Percentiles rank a stretch among this genome's conserved stretches.
Conservation (phyloP, 2,329 filamentous ascomycete genomes). For the Sphaerulina vaccinii region DNA sequence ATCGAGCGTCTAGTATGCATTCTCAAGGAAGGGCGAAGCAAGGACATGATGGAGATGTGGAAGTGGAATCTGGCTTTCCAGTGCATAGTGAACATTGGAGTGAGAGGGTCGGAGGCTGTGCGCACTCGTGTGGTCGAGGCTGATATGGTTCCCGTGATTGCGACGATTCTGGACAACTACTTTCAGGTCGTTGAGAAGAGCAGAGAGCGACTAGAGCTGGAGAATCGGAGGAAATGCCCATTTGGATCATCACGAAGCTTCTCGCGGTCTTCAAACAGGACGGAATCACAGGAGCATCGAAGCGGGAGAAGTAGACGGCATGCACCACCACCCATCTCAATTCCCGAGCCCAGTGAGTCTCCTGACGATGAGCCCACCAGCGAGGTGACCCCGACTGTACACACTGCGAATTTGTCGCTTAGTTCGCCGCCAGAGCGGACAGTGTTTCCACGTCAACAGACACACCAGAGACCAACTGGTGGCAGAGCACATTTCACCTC, state of each 20-base stretch:
- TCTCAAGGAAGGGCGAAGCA: slow-evolving; percentile 92
- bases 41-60: slow-evolving; percentile 99
- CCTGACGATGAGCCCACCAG: slow-evolving; percentile 53
- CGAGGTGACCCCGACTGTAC: slow-evolving; percentile 60
- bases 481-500: slow-evolving; percentile 32
- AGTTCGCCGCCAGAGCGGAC: slow-evolving; percentile 71
- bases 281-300: slow-evolving; percentile 40
- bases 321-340: slow-evolving; percentile 81
- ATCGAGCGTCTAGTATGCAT: slow-evolving; percentile 97
- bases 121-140: slow-evolving; percentile 94
- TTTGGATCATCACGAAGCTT: slow-evolving; percentile 34
- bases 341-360: slow-evolving; percentile 56
- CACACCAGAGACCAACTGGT: slow-evolving; percentile 50
- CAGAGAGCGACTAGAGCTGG: slow-evolving; percentile 79
- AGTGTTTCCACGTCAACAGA: slow-evolving; percentile 59
- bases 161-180: slow-evolving; percentile 97
- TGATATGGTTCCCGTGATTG: slow-evolving; percentile 98
- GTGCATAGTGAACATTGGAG: slow-evolving; percentile 97
- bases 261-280: slow-evolving; percentile 39
- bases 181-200: slow-evolving; percentile 93
- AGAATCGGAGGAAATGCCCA: slow-evolving; percentile 61
- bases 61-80: slow-evolving; percentile 99
- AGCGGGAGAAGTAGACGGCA: slow-evolving; percentile 63
- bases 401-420: slow-evolving; percentile 57
- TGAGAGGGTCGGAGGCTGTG: slow-evolving; percentile 90